These are phyloP conservation scores for Hyphopichia fennica DNA, from an alignment of 1,139 yeast genomes.

Conservation along the genomic window DNA sequence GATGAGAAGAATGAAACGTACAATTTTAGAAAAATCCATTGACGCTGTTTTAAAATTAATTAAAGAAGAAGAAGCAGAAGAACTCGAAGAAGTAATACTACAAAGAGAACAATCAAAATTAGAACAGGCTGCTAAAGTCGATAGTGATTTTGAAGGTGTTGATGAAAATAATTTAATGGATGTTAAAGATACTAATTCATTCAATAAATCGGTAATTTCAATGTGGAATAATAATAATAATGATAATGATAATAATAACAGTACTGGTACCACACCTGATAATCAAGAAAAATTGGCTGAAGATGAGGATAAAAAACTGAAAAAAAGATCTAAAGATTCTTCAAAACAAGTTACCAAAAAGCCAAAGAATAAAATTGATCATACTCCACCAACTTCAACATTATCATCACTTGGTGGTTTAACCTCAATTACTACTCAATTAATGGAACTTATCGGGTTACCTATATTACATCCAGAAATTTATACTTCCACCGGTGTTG, in stretches of 20 bases:
- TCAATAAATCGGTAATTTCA: slow-evolving; percentile 75
- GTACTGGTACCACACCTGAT: slow-evolving; percentile 7
- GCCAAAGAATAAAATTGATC: slow-evolving; percentile 51
- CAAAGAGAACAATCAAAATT: slow-evolving; percentile 28
- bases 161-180: slow-evolving; percentile 59
- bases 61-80: slow-evolving; percentile 44
- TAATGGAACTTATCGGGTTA: slow-evolving; percentile 86
- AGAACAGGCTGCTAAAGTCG: slow-evolving; percentile 24
- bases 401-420: slow-evolving; percentile 86
- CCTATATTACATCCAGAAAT: slow-evolving; percentile 95
- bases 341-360: slow-evolving; percentile 27
- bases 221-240: slow-evolving; percentile 52
- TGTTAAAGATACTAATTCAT: slow-evolving; percentile 55
- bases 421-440: slow-evolving; percentile 76
- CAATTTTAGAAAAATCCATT: slow-evolving; percentile 54
- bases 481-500: slow-evolving; percentile 82
- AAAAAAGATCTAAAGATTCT: slow-evolving; percentile 33
- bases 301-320: slow-evolving; percentile 19
- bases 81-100: slow-evolving; percentile 33
- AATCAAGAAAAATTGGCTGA: slow-evolving; percentile 10
- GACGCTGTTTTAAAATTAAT: slow-evolving; percentile 51
- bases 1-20: slow-evolving; percentile 65
- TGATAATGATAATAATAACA: slow-evolving; percentile 8
- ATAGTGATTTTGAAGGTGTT: slow-evolving; percentile 42
- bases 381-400: slow-evolving; percentile 68